Evolutionary conservation across 768 basidiomycete species (phyloP), one percentile per base, ranked within the genome.

Genomic region (Mycena metata): DNA sequence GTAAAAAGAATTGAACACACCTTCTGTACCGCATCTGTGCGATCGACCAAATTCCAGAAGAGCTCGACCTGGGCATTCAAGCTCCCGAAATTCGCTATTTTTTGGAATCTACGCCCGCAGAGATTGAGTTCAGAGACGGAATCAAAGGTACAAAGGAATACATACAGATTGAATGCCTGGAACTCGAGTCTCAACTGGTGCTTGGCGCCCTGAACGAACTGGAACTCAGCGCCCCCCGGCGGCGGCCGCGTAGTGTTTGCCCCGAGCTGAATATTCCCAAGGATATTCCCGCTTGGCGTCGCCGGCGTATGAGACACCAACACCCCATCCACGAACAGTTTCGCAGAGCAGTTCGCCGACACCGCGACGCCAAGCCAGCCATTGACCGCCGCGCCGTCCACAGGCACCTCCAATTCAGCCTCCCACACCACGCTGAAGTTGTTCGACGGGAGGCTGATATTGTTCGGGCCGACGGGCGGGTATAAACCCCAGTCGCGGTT

Each of bases 371-470:
- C 75, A 30, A 76, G 60, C 63, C 64, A 76, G 13, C 75, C 75
- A 12, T 71, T 60, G 3, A 76, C 69, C 4, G 69, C 19, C 16
- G 67, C 71, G 11, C 69, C 71, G 33, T 75, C 67, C 9, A 76
- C 74, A 17, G 75, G 75, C n/a, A 74, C 74, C n/a, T 39, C 51
- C 13, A 76, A 54, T 23, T 65, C 70, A 49, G 72, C 75, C 67
- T 76, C 75, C 75, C 75, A 76, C 45, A 76, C 58, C 15, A 56
- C 75, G 49, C 74, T 75, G 46, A 75, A 76, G 46, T 76, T 76
- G 61, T 76, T 76, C 41, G 75, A 76, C 3, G 75, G 75, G 11
- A 76, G 69, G 15, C 39, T 39, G 11, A 39, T 3, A 9, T 39
- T 39, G 39, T 39, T 39, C 39, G 39, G 30, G 24, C 72, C 72